Evolutionary conservation across 176 grass and related monocot species (phyloP).

Genomic region (Leersia perrieri): DNA sequence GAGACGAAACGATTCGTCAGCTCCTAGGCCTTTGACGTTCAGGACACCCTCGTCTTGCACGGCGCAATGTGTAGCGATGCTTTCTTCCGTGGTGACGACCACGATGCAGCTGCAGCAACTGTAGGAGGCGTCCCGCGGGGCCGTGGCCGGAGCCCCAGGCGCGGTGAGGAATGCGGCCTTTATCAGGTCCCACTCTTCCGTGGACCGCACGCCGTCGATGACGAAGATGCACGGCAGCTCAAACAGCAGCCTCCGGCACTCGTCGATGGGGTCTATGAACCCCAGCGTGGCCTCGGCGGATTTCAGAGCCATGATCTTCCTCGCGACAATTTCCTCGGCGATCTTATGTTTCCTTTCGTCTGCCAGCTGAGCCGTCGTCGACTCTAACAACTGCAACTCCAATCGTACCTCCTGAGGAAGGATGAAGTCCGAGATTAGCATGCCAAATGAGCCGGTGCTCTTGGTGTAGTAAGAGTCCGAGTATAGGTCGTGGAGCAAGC

Average conservation of each 20-base stretch:
- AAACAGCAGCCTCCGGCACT: not conserved
- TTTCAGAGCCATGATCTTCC: no score
- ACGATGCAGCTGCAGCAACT: not conserved
- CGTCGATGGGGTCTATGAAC: not conserved
- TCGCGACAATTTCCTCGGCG: no score
- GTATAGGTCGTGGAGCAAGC: not conserved
- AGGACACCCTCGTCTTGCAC: not conserved
- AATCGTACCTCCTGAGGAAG: no score
- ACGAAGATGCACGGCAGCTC: not conserved
- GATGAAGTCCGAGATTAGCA: no score
- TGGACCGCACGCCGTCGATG: slow-evolving; percentile 4
- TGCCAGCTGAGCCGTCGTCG: no score
- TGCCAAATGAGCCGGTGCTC: no score
- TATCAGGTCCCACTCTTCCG: slow-evolving; percentile 2
- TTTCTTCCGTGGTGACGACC: not conserved
- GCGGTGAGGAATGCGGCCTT: not conserved
- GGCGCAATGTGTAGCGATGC: not conserved
- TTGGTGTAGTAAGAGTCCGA: not conserved
- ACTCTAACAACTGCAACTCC: no score
- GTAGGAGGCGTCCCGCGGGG: no score
- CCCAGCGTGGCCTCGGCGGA: no score
- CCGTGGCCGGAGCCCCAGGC: no score
- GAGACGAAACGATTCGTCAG: not conserved
- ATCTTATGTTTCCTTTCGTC: no score
- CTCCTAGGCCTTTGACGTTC: slow-evolving; percentile 24